These are phyloP conservation scores for Ulvella scutata DNA, from an alignment of 139 green algal genomes.

Conservation along the genomic window DNA sequence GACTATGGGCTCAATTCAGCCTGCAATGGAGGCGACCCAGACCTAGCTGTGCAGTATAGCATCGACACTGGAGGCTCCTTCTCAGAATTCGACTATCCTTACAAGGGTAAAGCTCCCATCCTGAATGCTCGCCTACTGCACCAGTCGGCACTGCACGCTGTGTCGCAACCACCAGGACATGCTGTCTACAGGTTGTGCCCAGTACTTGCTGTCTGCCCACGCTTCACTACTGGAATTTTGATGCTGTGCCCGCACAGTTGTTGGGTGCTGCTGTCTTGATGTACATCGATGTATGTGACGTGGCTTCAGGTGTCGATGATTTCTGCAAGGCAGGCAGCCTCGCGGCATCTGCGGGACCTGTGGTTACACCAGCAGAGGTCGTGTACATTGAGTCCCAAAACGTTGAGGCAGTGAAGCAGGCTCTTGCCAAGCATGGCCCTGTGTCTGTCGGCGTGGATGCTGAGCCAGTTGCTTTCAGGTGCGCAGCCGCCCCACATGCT, in stretches of 20 bases:
- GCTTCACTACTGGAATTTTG: no score
- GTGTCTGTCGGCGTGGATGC: not conserved
- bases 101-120: not conserved
- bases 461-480: not conserved
- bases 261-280: no score
- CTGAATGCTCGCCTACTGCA: no score
- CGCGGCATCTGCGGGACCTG: not conserved
- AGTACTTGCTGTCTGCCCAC: no score
- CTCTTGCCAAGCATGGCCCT: not conserved
- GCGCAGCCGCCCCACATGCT: no score
- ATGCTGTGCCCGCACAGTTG: no score
- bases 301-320: not conserved
- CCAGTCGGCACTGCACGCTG: no score
- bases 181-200: no score
- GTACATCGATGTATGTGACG: no score
- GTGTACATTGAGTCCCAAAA: not conserved
- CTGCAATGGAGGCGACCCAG: not conserved
- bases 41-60: not conserved
- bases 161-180: no score
- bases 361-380: not conserved
- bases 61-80: not conserved
- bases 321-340: not conserved
- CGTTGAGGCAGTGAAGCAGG: not conserved
- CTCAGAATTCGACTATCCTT: not conserved
- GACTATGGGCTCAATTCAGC: slow-evolving; percentile 17